Evolutionary conservation across 2,329 filamentous ascomycete genomes (phyloP), one percentile per base, ranked within the genome.

Genomic region (Rhinocladiella mackenziei): DNA sequence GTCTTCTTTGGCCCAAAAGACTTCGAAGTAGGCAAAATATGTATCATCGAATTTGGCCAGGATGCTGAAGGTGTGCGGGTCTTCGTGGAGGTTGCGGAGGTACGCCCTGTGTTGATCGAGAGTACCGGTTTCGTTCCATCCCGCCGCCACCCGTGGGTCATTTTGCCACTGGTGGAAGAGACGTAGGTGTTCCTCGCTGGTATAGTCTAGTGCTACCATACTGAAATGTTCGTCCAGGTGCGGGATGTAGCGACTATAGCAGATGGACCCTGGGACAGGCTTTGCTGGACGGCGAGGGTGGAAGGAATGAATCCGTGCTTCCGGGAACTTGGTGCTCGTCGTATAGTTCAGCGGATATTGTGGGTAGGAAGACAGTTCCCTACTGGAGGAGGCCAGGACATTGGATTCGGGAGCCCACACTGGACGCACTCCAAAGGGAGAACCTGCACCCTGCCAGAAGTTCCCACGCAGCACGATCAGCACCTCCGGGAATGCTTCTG

Each of bases 101-200:
- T 91, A 89, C 57, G 80, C 75, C 49, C 78, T 74, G 63, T 89
- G 86, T 62, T 89, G 75, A 20, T 86, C 84, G 34, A 86, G 65
- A 1, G 83, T 84, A 22, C 85, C 86, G 1, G 82, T 85, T 67
- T 86, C 80, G 59, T 87, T 86, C 86, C 86, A 89, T 3, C 84
- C 84, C 58, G 82, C 77, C 3, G 83, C 83, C 23, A 91, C 86
- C 37, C 86, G 82, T 39, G 85, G 85, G 60, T 89, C 85, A 59
- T 91, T 91, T 65, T 89, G 85, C 85, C 86, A 91, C 44, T 73
- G 73, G 65, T 89, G 81, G 70, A 91, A 89, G 4, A 87, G 70
- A 11, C 70, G 66, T 39, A 89, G 66, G 64, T 91, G 84, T 56
- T 77, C 72, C 1, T 69, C 60, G 58, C 86, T 70, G 22, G 72